These are phyloP conservation scores for Diutina sp. DNA, from an alignment of 1,139 yeast species.

Conservation along the genomic window DNA sequence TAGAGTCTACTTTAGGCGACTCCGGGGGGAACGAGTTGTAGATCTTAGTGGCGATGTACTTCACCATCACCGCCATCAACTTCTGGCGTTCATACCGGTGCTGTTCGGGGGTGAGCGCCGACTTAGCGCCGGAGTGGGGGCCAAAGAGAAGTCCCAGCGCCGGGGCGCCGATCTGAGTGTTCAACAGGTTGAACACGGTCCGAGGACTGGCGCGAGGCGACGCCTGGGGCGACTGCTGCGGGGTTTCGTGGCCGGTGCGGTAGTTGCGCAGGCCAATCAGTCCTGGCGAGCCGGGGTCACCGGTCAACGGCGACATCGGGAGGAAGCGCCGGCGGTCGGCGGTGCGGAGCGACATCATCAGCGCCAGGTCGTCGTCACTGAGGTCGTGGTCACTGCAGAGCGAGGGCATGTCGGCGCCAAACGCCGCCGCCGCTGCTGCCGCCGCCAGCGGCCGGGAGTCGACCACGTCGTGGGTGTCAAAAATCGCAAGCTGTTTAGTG, in stretches of 20 bases:
- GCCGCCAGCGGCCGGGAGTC: background rate
- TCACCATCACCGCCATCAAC: constrained; percentile 32
- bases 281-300: background rate
- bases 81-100: constrained; percentile 13
- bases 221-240: background rate
- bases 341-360: constrained; percentile 2
- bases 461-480: background rate
- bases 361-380: background rate
- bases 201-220: background rate
- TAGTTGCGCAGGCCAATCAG: background rate
- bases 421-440: background rate
- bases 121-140: background rate
- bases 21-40: constrained; percentile 34
- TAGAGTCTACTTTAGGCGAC: constrained; percentile 10
- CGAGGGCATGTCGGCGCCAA: background rate
- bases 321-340: background rate
- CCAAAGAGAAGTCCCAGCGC: background rate
- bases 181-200: background rate
- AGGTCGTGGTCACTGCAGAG: background rate
- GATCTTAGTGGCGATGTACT: constrained; percentile 32
- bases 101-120: constrained; percentile 3
- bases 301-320: background rate
- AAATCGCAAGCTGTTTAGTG: background rate
- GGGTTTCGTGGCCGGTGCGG: background rate
- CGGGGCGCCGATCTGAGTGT: background rate